Evolutionary conservation across 768 basidiomycete species (phyloP), one percentile per base, ranked within the genome.

Genomic region (Lactifluus subvellereus): DNA sequence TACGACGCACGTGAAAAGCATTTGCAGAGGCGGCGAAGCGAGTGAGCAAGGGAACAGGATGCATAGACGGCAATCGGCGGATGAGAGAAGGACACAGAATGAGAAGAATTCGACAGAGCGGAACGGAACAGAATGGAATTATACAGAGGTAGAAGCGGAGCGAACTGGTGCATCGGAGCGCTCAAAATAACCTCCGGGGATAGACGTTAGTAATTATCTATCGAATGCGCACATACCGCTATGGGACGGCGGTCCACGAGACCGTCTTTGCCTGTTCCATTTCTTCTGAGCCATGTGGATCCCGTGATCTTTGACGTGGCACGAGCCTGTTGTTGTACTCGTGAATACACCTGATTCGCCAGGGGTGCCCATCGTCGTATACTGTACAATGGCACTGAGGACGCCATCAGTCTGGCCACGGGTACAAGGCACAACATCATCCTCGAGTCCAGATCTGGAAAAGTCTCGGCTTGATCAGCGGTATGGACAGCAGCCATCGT

Each of bases 91-190:
- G 58, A 27, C 22, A 32, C 20, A 58, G 50, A 57, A 57, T 35
- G 43, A 63, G 45, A 53, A 30, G 53, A 33, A 42, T 53, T 48
- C 38, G 22, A 48, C 58, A 54, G 43, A 55, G 53, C 59, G 32
- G 33, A 38, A 40, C 59, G 32, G 33, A 38, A 40, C 22, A 55
- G 58, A 60, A 64, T 64, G 62, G 57, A 64, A 64, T 42, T 48
- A 5, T 53, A 47, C 51, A 27, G 57, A 32, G 43, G 45, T 53
- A 58, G 50, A 58, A 54, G 50, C 49, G 49, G 56, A 20, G 51
- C 27, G 43, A 35, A 20, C 47, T 30, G 52, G 9, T 35, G 47
- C 18, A 22, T 32, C 57, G 62, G 62, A 63, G 62, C 62, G 62
- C 62, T 35, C 52, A 30, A 35, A 33, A 48, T 27, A 59, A 42